Evolutionary conservation across 139 green algal species (phyloP).

Genomic region (Micromonas commoda): DNA sequence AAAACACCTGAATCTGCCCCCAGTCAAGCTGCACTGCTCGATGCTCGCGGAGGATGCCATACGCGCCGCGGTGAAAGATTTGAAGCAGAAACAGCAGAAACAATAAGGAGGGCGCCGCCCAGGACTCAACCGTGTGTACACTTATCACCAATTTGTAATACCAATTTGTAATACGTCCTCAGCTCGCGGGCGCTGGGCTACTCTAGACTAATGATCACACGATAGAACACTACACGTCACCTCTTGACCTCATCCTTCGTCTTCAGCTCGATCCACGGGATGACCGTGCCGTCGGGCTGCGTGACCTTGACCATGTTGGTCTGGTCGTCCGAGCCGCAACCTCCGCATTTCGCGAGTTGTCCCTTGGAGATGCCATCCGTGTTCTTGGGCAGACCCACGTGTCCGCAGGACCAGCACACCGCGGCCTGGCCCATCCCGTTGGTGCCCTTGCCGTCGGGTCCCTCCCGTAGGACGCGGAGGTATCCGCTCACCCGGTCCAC

Average conservation of each 20-base stretch:
- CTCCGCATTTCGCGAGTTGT: background rate
- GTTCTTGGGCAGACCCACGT: background rate
- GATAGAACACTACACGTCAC: too few relatives aligned
- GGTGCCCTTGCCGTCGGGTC: conserved; percentile 5
- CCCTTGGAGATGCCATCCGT: background rate
- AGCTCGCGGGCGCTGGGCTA: too few relatives aligned
- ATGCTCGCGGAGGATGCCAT: conserved; percentile 96
- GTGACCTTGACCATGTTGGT: conserved; percentile 20
- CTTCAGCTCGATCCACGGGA: conserved; percentile 22
- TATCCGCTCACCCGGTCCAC: background rate
- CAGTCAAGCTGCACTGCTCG: conserved; percentile 97
- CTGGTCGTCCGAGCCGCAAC: conserved; percentile 15
- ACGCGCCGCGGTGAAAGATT: conserved; percentile 89
- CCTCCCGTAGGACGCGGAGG: background rate
- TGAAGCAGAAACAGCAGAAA: conserved; percentile 63
- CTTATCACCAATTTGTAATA: too few relatives aligned
- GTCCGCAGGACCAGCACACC: conserved; percentile 18
- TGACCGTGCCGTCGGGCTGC: conserved; percentile 9
- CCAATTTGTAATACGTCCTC: too few relatives aligned
- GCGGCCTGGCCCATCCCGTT: conserved; percentile 7
- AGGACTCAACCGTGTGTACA: too few relatives aligned
- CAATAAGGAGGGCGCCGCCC: too few relatives aligned
- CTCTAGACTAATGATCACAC: too few relatives aligned
- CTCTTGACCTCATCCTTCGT: too few relatives aligned
- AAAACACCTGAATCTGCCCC: conserved; percentile 63